Evolutionary conservation across 768 basidiomycete genomes (phyloP).

Genomic region (Leucocoprinus leucothites): DNA sequence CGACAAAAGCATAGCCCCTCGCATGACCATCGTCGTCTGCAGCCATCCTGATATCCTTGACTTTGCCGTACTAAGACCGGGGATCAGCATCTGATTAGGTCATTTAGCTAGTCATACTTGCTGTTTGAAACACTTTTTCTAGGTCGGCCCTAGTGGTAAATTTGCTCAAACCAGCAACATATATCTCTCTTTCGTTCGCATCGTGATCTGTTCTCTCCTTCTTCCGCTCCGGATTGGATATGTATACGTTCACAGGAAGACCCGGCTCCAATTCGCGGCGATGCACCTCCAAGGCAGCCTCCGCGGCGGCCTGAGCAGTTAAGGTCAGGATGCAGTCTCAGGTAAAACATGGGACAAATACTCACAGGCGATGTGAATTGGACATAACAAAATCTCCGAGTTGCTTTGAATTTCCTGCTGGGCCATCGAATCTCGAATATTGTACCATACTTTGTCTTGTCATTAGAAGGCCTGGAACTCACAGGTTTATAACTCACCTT

Average conservation of each 20-base stretch:
- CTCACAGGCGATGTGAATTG: conserved; percentile 85
- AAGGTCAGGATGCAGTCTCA: background rate
- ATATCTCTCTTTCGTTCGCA: conserved; percentile 81
- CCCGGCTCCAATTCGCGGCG: conserved; percentile 71
- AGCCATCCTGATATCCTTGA: conserved; percentile 82
- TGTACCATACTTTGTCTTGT: conserved; percentile 65
- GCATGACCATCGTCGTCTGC: conserved; percentile 64
- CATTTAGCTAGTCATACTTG: conserved; percentile 30
- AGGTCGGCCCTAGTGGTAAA: conserved; percentile 78
- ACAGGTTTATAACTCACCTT: conserved; percentile 46
- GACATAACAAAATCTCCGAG: conserved; percentile 91
- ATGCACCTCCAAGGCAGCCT: conserved; percentile 77
- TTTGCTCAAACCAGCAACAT: conserved; percentile 82
- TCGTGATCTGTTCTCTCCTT: conserved; percentile 88
- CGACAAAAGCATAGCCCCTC: conserved; percentile 91
- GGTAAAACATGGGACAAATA: conserved; percentile 5
- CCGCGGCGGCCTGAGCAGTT: conserved; percentile 54
- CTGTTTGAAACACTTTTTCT: conserved; percentile 72
- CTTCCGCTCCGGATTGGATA: conserved; percentile 89
- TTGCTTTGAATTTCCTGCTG: conserved; percentile 92
- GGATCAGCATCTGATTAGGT: background rate
- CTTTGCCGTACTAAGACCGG: conserved; percentile 62
- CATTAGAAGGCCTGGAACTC: background rate
- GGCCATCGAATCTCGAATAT: conserved; percentile 98
- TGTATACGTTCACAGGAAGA: conserved; percentile 67